A percentile compares a stretch with the other conserved stretches of the same genome.
Evolutionary conservation across 2,329 filamentous ascomycete genomes (phyloP).

Genomic region (Pseudopyricularia cyperi): DNA sequence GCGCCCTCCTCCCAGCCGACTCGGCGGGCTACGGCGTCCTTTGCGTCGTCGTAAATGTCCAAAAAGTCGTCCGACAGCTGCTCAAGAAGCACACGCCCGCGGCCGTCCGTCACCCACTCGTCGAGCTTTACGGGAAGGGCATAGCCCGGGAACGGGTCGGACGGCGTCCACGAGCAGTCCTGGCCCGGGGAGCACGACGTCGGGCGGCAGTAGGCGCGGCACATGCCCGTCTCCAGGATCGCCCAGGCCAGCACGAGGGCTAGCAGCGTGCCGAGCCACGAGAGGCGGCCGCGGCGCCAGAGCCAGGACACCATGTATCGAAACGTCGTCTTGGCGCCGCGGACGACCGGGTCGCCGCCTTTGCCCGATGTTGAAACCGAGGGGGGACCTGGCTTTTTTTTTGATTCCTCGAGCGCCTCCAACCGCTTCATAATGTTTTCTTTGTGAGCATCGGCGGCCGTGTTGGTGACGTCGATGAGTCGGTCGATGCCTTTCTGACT

Average conservation of each 20-base stretch:
- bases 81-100: conserved; percentile 25
- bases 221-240: conserved; percentile 38
- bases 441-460: background rate
- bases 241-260: conserved; percentile 38
- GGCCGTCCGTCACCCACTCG: conserved; percentile 43
- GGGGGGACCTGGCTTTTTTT: background rate
- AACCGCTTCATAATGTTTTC: background rate
- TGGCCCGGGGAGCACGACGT: conserved; percentile 28
- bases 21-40: conserved; percentile 25
- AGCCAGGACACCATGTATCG: conserved; percentile 28
- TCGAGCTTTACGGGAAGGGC: conserved; percentile 50
- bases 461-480: too few relatives aligned
- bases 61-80: conserved; percentile 26
- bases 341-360: background rate
- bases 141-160: conserved; percentile 47
- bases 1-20: background rate
- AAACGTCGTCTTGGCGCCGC: conserved; percentile 8
- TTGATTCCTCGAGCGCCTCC: background rate
- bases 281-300: conserved; percentile 32
- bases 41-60: conserved; percentile 33
- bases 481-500: conserved; percentile 46
- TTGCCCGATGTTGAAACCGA: background rate
- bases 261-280: conserved; percentile 31
- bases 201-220: conserved; percentile 39
- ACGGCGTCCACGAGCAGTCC: conserved; percentile 40